Evolutionary conservation across 2,329 filamentous ascomycete species (phyloP), one percentile per base, ranked within the genome.

Genomic region (Helotiales sp.): DNA sequence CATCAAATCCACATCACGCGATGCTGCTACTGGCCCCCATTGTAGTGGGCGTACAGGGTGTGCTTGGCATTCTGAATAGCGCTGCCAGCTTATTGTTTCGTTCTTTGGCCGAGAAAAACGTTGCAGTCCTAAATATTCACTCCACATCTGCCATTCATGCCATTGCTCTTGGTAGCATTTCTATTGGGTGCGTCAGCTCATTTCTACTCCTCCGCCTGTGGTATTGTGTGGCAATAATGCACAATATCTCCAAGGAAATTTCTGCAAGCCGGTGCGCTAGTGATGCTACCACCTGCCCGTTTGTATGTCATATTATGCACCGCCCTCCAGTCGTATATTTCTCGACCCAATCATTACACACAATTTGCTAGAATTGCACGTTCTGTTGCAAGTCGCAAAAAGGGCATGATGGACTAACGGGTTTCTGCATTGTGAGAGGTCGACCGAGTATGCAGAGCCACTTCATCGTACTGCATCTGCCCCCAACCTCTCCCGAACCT

Each of bases 71-170:
- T 13, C 36, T 57, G 19, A 56, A 54, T 34, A 38, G 54, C 17
- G 33, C 44, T 19, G 38, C 54, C 9, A 56, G 22, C n/a, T 25
- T 56, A 3, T 15, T 60, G 44, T 47, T 46, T 13, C 24, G 42
- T 3, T 9, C 10, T 9, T 24, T 30, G 8, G 40, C 55, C 5
- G 19, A 47, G 15, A 50, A 52, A 7, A 56, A 54, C 22, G 34
- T 56, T 15, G 36, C 49, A 15, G n/a, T 33, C 3, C 24, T 58
- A 24, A 15, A 53, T 8, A 36, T 58, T 8, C n/a, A 31, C 8
- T 58, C 50, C 13, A 5, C 54, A 13, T 51, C 55, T 25, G 55
- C 55, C 22, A 33, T 58, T 8, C 55, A 58, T 33, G 50, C 55
- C 15, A 54, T 58, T 30, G 50, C 22, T n/a, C 17, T 34, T 24